Conservation (phyloP, 352 stramenopile genomes). For the Globisporangium polare region DNA sequence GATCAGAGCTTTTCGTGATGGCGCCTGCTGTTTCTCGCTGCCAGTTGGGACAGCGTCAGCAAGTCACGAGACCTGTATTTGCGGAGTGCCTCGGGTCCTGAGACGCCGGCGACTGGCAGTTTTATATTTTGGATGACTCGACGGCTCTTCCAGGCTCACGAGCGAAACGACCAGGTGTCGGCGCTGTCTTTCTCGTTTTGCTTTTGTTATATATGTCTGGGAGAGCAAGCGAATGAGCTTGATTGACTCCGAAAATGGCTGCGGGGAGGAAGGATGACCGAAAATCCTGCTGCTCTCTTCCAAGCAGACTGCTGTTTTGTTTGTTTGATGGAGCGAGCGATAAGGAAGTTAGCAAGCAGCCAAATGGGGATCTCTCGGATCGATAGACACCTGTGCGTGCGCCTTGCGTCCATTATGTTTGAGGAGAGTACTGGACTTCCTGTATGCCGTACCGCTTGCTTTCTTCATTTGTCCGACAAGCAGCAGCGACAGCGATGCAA, state of each 20-base stretch:
- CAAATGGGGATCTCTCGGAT: too few relatives aligned
- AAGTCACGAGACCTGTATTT: neutral
- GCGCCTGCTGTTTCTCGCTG: neutral
- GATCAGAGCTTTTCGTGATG: neutral
- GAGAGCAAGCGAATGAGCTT: neutral
- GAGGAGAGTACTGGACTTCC: too few relatives aligned
- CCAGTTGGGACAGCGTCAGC: neutral
- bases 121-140: slow-evolving; percentile 4
- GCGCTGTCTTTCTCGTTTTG: neutral
- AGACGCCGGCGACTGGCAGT: neutral
- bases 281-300: neutral
- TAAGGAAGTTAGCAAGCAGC: too few relatives aligned
- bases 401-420: too few relatives aligned
- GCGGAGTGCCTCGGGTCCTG: neutral
- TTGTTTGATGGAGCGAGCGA: too few relatives aligned
- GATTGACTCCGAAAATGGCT: neutral
- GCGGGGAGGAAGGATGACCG: neutral
- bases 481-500: too few relatives aligned
- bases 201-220: neutral
- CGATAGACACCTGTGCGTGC: too few relatives aligned
- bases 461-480: too few relatives aligned
- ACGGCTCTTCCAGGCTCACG: neutral
- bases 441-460: too few relatives aligned
- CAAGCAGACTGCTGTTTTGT: neutral
- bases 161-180: neutral